A percentile compares a stretch with the other conserved stretches of the same genome.
Conservation (phyloP, 495 filamentous ascomycete genomes). For the Tuber aestivum region DNA sequence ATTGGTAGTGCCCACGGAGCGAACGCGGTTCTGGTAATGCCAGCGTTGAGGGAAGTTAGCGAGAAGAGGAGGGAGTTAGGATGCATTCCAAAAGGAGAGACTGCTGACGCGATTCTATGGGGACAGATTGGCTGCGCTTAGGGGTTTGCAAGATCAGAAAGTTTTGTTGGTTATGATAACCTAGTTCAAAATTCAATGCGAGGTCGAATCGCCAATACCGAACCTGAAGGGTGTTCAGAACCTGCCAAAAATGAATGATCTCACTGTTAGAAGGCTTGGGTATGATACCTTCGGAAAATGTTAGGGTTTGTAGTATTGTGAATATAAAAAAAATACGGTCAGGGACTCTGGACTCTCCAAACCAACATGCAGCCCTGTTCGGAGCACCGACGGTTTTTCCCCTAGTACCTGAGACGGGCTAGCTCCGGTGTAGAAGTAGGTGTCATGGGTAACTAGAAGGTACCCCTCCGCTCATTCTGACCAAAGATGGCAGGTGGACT, state of each 20-base stretch:
- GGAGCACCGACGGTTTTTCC: too few species aligned
- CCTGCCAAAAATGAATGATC: background rate
- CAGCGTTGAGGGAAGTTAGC: constrained; percentile 50
- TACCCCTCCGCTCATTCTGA: too few species aligned
- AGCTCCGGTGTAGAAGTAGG: too few species aligned
- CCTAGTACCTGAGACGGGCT: too few species aligned
- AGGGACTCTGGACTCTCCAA: background rate
- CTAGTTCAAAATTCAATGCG: background rate
- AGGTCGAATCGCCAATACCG: background rate
- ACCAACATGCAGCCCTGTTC: background rate
- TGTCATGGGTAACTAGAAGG: too few species aligned
- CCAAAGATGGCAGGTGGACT: too few species aligned
- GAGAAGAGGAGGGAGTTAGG: constrained; percentile 50
- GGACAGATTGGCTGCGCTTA: constrained; percentile 22
- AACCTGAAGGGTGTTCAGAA: background rate
- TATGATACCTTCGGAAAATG: background rate
- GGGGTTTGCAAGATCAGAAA: background rate
- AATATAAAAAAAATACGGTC: background rate
- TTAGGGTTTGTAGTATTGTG: background rate
- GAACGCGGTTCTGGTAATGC: constrained; percentile 78
- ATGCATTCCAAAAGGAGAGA: constrained; percentile 41
- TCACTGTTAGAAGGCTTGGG: background rate
- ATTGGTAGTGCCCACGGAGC: constrained; percentile 83
- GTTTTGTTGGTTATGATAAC: background rate
- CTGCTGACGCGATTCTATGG: constrained; percentile 38